phyloP scores from a whole-genome alignment of 2,329 filamentous ascomycete species.

The Curvularia sp. region DNA sequence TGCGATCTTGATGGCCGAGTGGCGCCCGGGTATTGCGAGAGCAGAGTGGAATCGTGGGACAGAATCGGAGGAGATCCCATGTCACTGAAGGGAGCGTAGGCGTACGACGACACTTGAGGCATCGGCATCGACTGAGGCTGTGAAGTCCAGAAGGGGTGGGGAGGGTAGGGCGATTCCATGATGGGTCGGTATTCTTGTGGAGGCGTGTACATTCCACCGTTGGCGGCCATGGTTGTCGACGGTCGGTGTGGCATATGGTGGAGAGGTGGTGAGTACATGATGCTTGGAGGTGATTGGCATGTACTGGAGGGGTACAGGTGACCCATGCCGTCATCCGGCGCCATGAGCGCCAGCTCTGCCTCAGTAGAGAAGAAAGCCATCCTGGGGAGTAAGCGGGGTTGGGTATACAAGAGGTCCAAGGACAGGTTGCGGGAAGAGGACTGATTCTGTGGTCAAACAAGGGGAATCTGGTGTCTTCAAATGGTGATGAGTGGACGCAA shows the following conservation, averaged over 20 bases:
- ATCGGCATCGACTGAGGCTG: slow-evolving; percentile 38
- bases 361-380: slow-evolving; percentile 48
- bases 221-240: slow-evolving; percentile 32
- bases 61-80: slow-evolving; percentile 36
- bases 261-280: slow-evolving; percentile 49
- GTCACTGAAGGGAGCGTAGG: slow-evolving; percentile 42
- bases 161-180: slow-evolving; percentile 45
- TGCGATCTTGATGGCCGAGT: slow-evolving; percentile 44
- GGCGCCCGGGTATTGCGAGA: slow-evolving; percentile 29
- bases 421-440: slow-evolving; percentile 13
- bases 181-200: slow-evolving; percentile 41
- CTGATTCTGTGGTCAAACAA: slow-evolving; percentile 14
- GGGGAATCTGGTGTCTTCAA: slow-evolving; percentile 23
- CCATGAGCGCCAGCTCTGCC: slow-evolving; percentile 48
- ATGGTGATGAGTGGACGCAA: slow-evolving; percentile 30
- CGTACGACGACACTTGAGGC: slow-evolving; percentile 43
- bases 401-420: slow-evolving; percentile 8
- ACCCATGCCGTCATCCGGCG: slow-evolving; percentile 42
- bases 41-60: slow-evolving; percentile 33
- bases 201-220: slow-evolving; percentile 38
- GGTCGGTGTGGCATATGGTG: slow-evolving; percentile 41
- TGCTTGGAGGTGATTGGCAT: slow-evolving; percentile 48
- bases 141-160: slow-evolving; percentile 42
- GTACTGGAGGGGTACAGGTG: slow-evolving; percentile 47
- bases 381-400: slow-evolving; percentile 29